Evolutionary conservation across 495 filamentous ascomycete species (phyloP).

Genomic region (Penicillium manginii): DNA sequence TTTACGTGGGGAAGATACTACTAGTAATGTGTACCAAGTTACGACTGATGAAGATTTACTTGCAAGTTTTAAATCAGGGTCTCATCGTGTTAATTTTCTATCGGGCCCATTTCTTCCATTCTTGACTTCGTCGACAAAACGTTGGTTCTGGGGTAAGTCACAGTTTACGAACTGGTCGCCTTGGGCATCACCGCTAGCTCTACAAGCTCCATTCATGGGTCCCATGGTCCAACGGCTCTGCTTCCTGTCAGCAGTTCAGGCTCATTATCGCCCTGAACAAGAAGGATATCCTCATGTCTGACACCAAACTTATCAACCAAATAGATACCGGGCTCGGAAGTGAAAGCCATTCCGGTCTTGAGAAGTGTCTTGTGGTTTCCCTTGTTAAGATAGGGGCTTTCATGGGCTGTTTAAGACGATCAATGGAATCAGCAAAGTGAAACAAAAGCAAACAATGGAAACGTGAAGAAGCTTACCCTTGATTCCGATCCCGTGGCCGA

Average conservation of each 20-base stretch:
- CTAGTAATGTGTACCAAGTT: too few relatives aligned
- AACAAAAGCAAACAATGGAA: neutral
- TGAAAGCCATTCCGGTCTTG: conserved; percentile 57
- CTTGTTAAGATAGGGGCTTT: conserved; percentile 60
- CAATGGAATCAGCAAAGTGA: neutral
- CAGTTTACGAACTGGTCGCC: too few relatives aligned
- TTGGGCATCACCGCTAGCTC: too few relatives aligned
- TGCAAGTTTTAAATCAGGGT: too few relatives aligned
- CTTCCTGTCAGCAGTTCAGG: conserved; percentile 50
- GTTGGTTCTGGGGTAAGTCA: too few relatives aligned
- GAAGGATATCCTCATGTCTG: conserved; percentile 56
- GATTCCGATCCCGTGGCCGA: conserved; percentile 61
- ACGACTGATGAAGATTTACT: too few relatives aligned
- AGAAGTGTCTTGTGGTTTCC: conserved; percentile 47
- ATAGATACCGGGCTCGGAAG: conserved; percentile 60
- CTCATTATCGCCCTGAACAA: conserved; percentile 49
- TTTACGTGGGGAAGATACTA: too few relatives aligned
- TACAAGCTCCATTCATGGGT: conserved; percentile 38
- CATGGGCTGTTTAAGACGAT: conserved; percentile 41
- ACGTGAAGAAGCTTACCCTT: conserved; percentile 42
- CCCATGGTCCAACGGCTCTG: conserved; percentile 48
- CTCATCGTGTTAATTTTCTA: too few relatives aligned
- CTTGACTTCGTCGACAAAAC: too few relatives aligned
- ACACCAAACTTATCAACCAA: conserved; percentile 57
- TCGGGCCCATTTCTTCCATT: too few relatives aligned